phyloP scores from a whole-genome alignment of 2,329 filamentous ascomycete genomes.

The Cytospora paraplurivora region DNA sequence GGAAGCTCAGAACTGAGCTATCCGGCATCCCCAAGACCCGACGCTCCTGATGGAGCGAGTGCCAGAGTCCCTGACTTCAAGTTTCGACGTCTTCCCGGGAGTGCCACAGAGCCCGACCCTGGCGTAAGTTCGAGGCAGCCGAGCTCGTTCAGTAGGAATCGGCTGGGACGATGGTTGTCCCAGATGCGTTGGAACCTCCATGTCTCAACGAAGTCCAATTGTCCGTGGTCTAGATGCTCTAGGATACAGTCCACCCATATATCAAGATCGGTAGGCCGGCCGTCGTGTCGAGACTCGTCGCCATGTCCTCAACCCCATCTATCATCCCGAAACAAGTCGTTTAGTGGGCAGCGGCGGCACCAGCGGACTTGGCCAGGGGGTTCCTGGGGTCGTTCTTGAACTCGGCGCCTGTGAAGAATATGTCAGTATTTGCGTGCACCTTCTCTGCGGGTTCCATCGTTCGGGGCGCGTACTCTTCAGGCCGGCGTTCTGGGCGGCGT shows the following conservation, averaged over 20 bases:
- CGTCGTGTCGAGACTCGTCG: conserved; percentile 9
- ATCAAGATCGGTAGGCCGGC: conserved; percentile 5
- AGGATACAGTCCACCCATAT: conserved; percentile 17
- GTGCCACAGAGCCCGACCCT: not conserved
- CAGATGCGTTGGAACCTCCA: too few species aligned
- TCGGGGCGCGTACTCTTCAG: conserved; percentile 64
- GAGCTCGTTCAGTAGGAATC: not conserved
- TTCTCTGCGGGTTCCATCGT: not conserved
- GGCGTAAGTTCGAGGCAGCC: not conserved
- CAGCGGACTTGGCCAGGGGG: conserved; percentile 56
- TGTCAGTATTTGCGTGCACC: conserved; percentile 25
- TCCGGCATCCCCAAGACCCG: not conserved
- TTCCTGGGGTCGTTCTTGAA: conserved; percentile 98
- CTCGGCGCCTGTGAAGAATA: conserved; percentile 70
- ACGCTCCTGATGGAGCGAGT: not conserved
- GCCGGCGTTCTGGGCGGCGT: conserved; percentile 76
- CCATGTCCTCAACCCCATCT: not conserved
- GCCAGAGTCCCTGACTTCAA: not conserved
- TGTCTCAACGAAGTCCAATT: conserved; percentile 12
- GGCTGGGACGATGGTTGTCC: not conserved
- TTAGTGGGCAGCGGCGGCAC: conserved; percentile 49
- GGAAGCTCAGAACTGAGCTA: not conserved
- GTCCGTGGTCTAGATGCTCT: conserved; percentile 27
- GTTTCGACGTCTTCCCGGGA: too few species aligned
- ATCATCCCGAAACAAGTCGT: not conserved